phyloP scores from a whole-genome alignment of 148 eudicot species.

The Oxyria digyna region DNA sequence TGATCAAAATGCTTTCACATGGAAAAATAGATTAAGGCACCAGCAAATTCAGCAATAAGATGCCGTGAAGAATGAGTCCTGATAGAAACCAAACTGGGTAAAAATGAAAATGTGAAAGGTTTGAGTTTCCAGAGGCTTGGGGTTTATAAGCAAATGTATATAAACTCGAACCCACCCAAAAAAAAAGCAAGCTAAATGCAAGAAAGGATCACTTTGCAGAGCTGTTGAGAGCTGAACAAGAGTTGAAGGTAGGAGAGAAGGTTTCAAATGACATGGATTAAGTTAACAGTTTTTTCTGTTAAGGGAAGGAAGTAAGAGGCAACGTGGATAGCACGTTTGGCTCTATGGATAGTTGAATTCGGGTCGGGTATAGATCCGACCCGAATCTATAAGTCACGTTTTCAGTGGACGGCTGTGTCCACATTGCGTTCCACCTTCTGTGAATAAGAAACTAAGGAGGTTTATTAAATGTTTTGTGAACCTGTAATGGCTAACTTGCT shows the following conservation, averaged over 20 bases:
- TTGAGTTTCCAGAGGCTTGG: neutral
- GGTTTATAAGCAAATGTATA: too few species aligned
- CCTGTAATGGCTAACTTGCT: neutral
- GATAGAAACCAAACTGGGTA: neutral
- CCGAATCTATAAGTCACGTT: neutral
- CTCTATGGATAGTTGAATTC: neutral
- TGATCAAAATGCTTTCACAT: conserved; percentile 10
- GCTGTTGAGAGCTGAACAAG: too few species aligned
- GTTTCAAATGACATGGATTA: neutral
- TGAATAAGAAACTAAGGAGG: too few species aligned
- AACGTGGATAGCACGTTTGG: neutral
- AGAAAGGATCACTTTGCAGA: too few species aligned
- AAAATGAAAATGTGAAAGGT: neutral
- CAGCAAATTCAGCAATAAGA: too few species aligned
- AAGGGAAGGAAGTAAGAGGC: conserved; percentile 6
- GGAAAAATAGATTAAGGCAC: neutral
- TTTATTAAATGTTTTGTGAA: neutral
- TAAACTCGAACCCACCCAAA: too few species aligned
- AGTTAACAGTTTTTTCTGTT: conserved; percentile 46
- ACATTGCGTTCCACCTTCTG: neutral
- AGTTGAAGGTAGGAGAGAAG: neutral
- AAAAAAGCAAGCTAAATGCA: neutral
- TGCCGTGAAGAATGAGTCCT: too few species aligned
- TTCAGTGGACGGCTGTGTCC: neutral
- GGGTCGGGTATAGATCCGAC: neutral